A percentile compares a stretch with the other conserved stretches of the same genome.
Conservation (phyloP, 164 flowering plant genomes). For the Euptelea pleiosperma region DNA sequence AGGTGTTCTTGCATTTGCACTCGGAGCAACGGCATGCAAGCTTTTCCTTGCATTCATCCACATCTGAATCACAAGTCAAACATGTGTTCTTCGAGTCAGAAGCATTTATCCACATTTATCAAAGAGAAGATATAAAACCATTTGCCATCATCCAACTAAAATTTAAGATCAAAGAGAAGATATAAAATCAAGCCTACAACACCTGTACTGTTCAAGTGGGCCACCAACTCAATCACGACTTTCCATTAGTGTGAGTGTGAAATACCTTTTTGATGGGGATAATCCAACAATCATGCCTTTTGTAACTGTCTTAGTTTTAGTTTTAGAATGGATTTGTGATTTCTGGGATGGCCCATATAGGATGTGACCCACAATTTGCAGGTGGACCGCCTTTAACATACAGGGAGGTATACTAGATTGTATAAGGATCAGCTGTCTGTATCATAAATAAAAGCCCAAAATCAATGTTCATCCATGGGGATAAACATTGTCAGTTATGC, state of each 20-base stretch:
- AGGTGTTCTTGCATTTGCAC: constrained; percentile 92
- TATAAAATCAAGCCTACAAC: background rate
- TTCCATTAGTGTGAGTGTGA: background rate
- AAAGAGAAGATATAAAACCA: too few species aligned
- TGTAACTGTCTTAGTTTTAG: background rate
- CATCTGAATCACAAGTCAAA: constrained; percentile 43
- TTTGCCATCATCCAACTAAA: background rate
- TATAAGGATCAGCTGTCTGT: too few species aligned
- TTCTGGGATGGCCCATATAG: background rate
- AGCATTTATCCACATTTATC: background rate
- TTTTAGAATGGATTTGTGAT: background rate
- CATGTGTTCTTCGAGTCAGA: background rate
- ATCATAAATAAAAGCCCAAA: too few species aligned
- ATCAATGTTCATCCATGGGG: too few species aligned
- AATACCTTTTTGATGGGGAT: background rate
- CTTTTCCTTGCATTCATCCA: constrained; percentile 88
- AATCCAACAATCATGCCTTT: background rate
- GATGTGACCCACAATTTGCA: too few species aligned
- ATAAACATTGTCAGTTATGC: too few species aligned
- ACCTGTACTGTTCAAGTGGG: background rate
- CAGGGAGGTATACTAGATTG: too few species aligned
- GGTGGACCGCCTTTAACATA: too few species aligned
- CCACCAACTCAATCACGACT: background rate
- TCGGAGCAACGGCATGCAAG: constrained; percentile 78
- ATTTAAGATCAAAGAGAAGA: background rate